Conservation (phyloP, 2,329 filamentous ascomycete genomes). For the Diatrype stigma region DNA sequence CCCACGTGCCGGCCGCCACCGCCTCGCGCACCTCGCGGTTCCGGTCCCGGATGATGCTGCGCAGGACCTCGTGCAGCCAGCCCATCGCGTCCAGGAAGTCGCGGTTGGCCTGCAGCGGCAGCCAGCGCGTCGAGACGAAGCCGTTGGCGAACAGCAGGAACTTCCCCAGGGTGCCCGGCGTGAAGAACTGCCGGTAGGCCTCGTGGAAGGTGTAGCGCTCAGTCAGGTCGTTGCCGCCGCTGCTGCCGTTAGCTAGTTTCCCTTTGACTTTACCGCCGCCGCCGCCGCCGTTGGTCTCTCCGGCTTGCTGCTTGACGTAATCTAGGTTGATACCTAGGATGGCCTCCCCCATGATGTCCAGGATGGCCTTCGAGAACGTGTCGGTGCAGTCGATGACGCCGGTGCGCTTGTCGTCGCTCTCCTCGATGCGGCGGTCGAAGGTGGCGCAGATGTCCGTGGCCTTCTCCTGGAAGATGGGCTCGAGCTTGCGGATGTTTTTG, state of each 20-base stretch:
- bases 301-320: neutral
- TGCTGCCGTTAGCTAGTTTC: too few relatives aligned
- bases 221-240: too few relatives aligned
- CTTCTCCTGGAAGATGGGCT: conserved; percentile 31
- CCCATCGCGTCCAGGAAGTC: conserved; percentile 6
- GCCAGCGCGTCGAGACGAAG: conserved; percentile 7
- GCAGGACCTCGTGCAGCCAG: conserved; percentile 4
- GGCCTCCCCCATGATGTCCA: conserved; percentile 9
- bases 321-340: conserved; percentile 7
- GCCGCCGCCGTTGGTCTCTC: too few relatives aligned
- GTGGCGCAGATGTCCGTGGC: conserved; percentile 21
- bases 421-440: conserved; percentile 12
- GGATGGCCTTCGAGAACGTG: conserved; percentile 7
- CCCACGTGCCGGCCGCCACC: conserved; percentile 1
- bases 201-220: conserved; percentile 6
- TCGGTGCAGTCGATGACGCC: neutral
- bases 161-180: conserved; percentile 1
- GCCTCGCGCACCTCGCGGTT: neutral
- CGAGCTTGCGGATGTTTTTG: conserved; percentile 28
- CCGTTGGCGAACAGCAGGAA: conserved; percentile 5
- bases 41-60: conserved; percentile 5
- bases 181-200: conserved; percentile 7
- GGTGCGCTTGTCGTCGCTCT: conserved; percentile 8
- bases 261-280: too few relatives aligned
- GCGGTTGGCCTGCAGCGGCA: conserved; percentile 6